Conservation (phyloP, 768 basidiomycete species). For the Suillus brevipes region DNA sequence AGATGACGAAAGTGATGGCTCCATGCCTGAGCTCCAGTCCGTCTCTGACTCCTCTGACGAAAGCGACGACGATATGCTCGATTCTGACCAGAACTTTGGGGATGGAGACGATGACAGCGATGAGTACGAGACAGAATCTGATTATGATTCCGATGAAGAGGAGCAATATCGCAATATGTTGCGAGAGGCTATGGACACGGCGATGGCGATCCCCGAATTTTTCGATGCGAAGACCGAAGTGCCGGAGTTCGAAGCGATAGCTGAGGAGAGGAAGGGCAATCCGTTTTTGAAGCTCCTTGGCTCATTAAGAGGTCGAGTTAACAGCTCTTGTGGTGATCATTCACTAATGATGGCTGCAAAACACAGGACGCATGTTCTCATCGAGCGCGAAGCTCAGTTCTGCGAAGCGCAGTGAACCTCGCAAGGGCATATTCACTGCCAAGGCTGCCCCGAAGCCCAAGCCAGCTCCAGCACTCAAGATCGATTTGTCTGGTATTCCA, state of each 20-base stretch:
- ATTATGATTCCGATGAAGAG: conserved; percentile 68
- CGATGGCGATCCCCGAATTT: conserved; percentile 56
- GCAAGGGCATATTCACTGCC: conserved; percentile 23
- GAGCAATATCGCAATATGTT: conserved; percentile 61
- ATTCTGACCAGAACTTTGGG: conserved; percentile 32
- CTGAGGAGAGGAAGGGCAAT: conserved; percentile 63
- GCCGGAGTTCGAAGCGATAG: conserved; percentile 43
- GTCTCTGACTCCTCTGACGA: conserved; percentile 61
- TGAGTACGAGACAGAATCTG: conserved; percentile 39
- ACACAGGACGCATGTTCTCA: conserved; percentile 64
- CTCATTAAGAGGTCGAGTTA: conserved; percentile 61
- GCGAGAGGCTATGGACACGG: conserved; percentile 73
- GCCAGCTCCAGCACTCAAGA: conserved; percentile 5
- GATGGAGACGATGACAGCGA: conserved; percentile 38
- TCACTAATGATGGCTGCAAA: conserved; percentile 5
- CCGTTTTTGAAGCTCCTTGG: conserved; percentile 78
- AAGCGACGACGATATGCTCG: conserved; percentile 35
- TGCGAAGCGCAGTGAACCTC: conserved; percentile 34
- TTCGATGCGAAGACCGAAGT: conserved; percentile 49
- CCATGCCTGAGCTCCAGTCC: conserved; percentile 69
- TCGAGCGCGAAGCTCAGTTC: conserved; percentile 46
- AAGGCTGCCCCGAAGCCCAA: conserved; percentile 16
- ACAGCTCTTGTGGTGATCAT: background rate
- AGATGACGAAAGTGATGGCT: conserved; percentile 45
- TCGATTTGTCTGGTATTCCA: conserved; percentile 13